phyloP scores from a whole-genome alignment of 306 rosid species.

The Rosa chinensis region DNA sequence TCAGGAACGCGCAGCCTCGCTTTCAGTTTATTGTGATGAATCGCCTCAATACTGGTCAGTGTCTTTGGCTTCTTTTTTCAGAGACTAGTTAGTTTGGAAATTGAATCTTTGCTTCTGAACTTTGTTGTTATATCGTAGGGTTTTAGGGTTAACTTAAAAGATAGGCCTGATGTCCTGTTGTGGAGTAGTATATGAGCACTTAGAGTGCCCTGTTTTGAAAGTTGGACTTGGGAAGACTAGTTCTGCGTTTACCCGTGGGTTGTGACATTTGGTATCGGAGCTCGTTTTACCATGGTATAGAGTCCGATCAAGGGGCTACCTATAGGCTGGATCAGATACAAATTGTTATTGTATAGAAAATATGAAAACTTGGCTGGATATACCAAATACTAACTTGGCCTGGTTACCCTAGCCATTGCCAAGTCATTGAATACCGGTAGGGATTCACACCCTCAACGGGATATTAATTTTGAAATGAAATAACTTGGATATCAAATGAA shows the following conservation, averaged over 20 bases:
- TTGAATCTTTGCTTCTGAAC: too few species aligned
- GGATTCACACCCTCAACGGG: too few species aligned
- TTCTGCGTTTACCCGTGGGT: neutral
- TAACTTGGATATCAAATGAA: neutral
- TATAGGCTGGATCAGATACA: neutral
- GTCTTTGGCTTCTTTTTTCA: neutral
- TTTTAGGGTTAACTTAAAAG: neutral
- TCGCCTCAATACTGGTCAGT: slow-evolving; percentile 66
- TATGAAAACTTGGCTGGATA: neutral
- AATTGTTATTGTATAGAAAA: neutral
- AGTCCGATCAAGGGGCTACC: too few species aligned
- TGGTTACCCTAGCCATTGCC: neutral
- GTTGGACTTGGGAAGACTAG: too few species aligned
- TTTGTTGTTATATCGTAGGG: neutral
- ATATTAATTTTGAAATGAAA: neutral
- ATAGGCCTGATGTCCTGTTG: neutral
- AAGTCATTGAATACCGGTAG: neutral
- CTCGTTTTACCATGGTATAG: neutral
- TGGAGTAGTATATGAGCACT: neutral
- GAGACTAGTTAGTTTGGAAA: neutral
- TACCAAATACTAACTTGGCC: too few species aligned
- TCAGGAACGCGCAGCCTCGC: slow-evolving; percentile 72
- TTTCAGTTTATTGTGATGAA: slow-evolving; percentile 96
- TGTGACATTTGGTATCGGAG: too few species aligned
- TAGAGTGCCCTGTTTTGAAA: neutral